Conservation (phyloP, 2,329 filamentous ascomycete genomes). For the Ceratocystiopsis minuta region DNA sequence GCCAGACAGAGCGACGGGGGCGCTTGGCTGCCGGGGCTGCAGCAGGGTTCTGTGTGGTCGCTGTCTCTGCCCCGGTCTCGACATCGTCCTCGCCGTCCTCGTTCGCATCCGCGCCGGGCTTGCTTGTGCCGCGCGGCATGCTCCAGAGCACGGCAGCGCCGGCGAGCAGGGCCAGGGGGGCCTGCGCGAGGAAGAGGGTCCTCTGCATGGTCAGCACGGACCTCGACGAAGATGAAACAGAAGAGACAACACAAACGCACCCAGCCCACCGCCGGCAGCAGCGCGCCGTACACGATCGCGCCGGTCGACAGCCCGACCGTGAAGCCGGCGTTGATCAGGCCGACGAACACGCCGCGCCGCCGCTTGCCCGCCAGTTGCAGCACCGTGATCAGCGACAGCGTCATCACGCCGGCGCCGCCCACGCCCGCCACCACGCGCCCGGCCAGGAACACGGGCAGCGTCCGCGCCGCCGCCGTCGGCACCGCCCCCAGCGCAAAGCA, state of each 20-base stretch:
- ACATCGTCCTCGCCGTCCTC: constrained; percentile 14
- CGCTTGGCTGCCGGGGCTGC: constrained; percentile 6
- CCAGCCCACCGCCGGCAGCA: constrained; percentile 42
- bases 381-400: constrained; percentile 55
- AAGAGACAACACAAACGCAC: constrained; percentile 22
- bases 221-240: too few relatives aligned
- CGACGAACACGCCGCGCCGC: constrained; percentile 54
- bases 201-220: too few relatives aligned
- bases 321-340: constrained; percentile 48
- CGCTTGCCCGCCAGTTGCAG: constrained; percentile 54
- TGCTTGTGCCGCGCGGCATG: constrained; percentile 31
- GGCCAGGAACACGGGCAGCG: constrained; percentile 44
- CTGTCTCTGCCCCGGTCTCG: too few relatives aligned
- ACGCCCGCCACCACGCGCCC: constrained; percentile 51
- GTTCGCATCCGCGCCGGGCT: neutral
- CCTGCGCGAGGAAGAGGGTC: constrained; percentile 51
- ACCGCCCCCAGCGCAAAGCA: constrained; percentile 43
- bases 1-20: constrained; percentile 19
- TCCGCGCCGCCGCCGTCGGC: constrained; percentile 42
- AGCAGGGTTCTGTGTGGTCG: too few relatives aligned
- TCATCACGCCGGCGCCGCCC: constrained; percentile 55
- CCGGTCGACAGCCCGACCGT: constrained; percentile 16
- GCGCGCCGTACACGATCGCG: constrained; percentile 16
- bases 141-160: constrained; percentile 45
- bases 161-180: constrained; percentile 42